phyloP scores from a whole-genome alignment of 768 basidiomycete species.

The Suillus paluster region DNA sequence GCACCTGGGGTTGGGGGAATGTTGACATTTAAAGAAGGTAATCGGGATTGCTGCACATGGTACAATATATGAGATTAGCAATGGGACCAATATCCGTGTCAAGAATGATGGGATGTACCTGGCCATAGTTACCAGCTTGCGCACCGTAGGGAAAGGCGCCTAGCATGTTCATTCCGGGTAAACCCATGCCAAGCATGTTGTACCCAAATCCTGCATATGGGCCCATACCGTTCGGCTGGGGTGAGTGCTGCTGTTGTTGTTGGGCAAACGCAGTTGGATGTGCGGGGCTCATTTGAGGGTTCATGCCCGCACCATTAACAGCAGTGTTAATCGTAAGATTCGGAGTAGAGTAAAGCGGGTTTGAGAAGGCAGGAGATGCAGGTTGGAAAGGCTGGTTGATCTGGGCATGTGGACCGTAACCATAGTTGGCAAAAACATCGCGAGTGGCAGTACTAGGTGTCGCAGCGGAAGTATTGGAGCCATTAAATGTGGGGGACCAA shows the following conservation, averaged over 20 bases:
- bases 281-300: conserved; percentile 66
- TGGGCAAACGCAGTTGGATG: conserved; percentile 61
- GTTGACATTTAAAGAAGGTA: conserved; percentile 66
- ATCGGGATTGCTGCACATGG: conserved; percentile 45
- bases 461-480: conserved; percentile 40
- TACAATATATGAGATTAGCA: conserved; percentile 6
- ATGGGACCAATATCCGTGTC: not conserved
- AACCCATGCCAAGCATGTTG: conserved; percentile 81
- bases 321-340: conserved; percentile 69
- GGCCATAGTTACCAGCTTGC: conserved; percentile 73
- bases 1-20: conserved; percentile 75
- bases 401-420: conserved; percentile 78
- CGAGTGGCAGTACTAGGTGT: conserved; percentile 47
- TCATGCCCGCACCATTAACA: conserved; percentile 52
- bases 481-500: conserved; percentile 73
- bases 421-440: conserved; percentile 85
- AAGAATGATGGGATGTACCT: conserved; percentile 43
- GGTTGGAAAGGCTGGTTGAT: conserved; percentile 58
- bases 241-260: conserved; percentile 36
- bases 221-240: conserved; percentile 50
- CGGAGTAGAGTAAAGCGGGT: conserved; percentile 75
- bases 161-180: conserved; percentile 75
- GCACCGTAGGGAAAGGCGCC: conserved; percentile 72
- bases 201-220: conserved; percentile 71
- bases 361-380: conserved; percentile 54